These are phyloP conservation scores for Solanum etuberosum DNA, from an alignment of 257 asterid genomes.

Conservation along the genomic window DNA sequence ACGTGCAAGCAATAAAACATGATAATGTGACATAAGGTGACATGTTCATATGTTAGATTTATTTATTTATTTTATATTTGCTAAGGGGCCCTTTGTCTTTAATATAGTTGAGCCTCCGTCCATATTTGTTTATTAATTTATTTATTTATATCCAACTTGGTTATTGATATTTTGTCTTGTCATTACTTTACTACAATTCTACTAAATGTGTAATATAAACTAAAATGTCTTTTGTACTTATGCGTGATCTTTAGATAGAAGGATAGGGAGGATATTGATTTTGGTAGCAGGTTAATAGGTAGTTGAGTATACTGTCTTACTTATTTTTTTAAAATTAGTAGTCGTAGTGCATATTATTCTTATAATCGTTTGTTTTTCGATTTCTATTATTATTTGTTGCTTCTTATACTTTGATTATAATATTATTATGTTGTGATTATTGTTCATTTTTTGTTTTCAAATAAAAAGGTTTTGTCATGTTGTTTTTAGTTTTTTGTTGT, in stretches of 20 bases:
- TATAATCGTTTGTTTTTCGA: too few species aligned
- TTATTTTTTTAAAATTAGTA: too few species aligned
- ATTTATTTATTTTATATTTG: background rate
- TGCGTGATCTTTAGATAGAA: too few species aligned
- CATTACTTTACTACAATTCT: background rate
- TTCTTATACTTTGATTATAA: too few species aligned
- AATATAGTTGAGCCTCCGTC: background rate
- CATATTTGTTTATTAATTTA: background rate
- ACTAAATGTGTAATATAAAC: too few species aligned
- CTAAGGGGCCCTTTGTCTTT: constrained; percentile 12
- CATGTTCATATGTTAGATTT: background rate
- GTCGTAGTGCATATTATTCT: too few species aligned
- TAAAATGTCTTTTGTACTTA: too few species aligned
- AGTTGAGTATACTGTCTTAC: too few species aligned
- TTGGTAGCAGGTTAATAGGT: too few species aligned
- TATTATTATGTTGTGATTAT: background rate
- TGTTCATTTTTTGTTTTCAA: too few species aligned
- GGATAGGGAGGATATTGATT: too few species aligned
- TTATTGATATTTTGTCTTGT: constrained; percentile 14
- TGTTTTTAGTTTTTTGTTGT: background rate
- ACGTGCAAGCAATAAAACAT: constrained; percentile 57
- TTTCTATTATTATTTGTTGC: too few species aligned
- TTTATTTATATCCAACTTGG: constrained; percentile 2
- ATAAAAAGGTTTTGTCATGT: background rate
- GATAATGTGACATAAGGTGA: constrained; percentile 21